Percentiles rank a stretch among this genome's conserved stretches.
These are phyloP conservation scores for Jaapia argillacea DNA, from an alignment of 768 basidiomycete genomes.

Conservation along the genomic window DNA sequence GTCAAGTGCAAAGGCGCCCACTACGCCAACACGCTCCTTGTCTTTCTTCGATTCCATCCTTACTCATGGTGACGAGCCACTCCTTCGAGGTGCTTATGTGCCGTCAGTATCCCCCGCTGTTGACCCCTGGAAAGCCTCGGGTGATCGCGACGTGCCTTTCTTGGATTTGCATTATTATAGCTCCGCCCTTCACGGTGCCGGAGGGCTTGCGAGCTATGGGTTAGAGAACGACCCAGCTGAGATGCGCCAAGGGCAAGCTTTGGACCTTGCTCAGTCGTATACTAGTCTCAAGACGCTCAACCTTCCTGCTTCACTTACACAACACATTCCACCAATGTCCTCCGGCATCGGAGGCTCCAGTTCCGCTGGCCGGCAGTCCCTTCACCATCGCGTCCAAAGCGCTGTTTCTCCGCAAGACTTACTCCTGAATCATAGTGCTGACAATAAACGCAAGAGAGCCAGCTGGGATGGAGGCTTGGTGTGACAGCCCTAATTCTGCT, in stretches of 20 bases:
- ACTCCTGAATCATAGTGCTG: constrained; percentile 33
- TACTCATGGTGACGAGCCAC: constrained; percentile 11
- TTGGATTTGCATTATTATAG: constrained; percentile 67
- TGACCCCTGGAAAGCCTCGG: constrained; percentile 20
- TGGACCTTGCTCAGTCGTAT: constrained; percentile 36
- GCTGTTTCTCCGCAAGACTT: constrained; percentile 45
- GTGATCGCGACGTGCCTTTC: constrained; percentile 49
- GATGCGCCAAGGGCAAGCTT: constrained; percentile 35
- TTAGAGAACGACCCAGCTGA: constrained; percentile 12
- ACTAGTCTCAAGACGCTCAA: no score
- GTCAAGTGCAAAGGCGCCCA: constrained; percentile 24
- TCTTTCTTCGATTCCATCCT: constrained; percentile 21
- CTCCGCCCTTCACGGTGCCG: constrained; percentile 11
- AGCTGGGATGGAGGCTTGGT: constrained; percentile 52
- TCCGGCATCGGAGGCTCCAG: constrained; percentile 14
- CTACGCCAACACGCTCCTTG: constrained; percentile 24
- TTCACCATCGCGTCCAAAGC: constrained; percentile 41
- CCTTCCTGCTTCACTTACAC: constrained; percentile 6
- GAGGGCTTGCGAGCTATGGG: constrained; percentile 13
- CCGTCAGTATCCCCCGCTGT: constrained; percentile 5
- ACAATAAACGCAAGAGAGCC: constrained; percentile 47
- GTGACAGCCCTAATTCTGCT: no score
- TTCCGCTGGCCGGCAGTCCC: constrained; percentile 10
- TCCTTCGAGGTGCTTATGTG: constrained; percentile 14
- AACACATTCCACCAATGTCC: not conserved